Base-by-base conservation (phyloP, 345 rosid genomes). In the Noccaea bulbosa region DNA sequence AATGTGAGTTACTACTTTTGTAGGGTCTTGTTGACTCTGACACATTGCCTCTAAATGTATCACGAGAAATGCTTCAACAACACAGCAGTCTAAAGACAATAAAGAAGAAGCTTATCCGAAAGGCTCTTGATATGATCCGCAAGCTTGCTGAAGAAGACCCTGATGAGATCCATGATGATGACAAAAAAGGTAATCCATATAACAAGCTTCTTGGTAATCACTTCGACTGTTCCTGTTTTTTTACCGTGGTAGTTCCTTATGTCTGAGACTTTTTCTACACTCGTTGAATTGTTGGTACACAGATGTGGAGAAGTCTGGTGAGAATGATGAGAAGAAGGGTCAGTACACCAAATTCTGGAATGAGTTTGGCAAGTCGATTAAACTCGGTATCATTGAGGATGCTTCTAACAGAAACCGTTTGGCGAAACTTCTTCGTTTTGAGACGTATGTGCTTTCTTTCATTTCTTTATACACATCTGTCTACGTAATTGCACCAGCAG, bases 21-120 rank as follows among this genome's bases (percentile, higher is more conserved):
- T 87, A 94, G 99, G 99, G 99, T 80, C 96, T 94, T 39, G 95
- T 94, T 80, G 99, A 94, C 83, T 94, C 98, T 3, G 98, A 91
- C 76, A 88, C 98, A 15, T 79, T 94, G 67, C 98, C 96, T 14
- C 90, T 89, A 48, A 94, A 91, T 69, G 99, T 94, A 43, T 94
- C 98, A 33, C 80, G 98, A 70, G 99, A 94, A 83, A 94, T 94
- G 99, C 98, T 91, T 74, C 96, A 94, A 83, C 92, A 87, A 61
- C 97, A 94, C 74, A 83, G 89, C 79, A 94, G 98, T 77, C 83
- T 94, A 78, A 94, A 89, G 82, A 94, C 98, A 68, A 94, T 91
- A 56, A 94, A 94, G 86, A 94, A 94, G 85, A 94, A 94, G 76
- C 93, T 94, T 67, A 91, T 94, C 76, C 80, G 97, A 45, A 91